Evolutionary conservation across 305 asterid genomes (phyloP), one percentile per base, ranked within the genome.

Genomic region (Vinca major): DNA sequence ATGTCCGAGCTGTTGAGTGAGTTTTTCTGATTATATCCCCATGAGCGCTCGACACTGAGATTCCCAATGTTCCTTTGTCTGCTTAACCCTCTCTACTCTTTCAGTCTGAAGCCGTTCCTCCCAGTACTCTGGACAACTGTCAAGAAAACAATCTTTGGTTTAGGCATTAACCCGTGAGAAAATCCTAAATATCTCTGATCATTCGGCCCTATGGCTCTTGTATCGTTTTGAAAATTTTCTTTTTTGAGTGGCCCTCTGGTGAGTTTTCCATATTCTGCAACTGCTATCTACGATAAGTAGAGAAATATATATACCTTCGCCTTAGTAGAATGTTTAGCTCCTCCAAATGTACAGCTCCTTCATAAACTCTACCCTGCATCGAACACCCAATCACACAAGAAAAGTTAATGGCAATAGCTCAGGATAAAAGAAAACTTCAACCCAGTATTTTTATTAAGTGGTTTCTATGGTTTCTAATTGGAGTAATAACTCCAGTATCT

Each of bases 51-150:
- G 90, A 74, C 90, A 84, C 75, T 87, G 89, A 16, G 81, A 73
- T 71, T 93, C 99, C 99, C 99, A 90, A 62, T 93, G 92, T 78
- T 87, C 90, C 88, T 93, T 93, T 5, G 86, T 77, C 75, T 86
- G 98, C 74, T 68, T 76, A 66, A 93, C 75, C 62, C 98, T 78
- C 74, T 93, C 99, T 0, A 41, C 55, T 80, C 89, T 85, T 69
- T 93, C 99, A 37, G 80, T 55, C 71, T 78, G 87, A 13, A 89
- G 89, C 9, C 95, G 82, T 65, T 87, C 96, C 62, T 68, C 74
- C 97, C 99, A 90, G 45, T 87, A 88, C 63, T 85, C 88, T 0
- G 89, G 91, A 69, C 95, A 90, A 62, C 99, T 93, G 92, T 70
- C 8, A 57, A 73, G 26, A 4, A 65, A 14, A 37, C 19, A 20